Evolutionary conservation across 129 eudicot genomes (phyloP).

Genomic region (Mikania micrantha): DNA sequence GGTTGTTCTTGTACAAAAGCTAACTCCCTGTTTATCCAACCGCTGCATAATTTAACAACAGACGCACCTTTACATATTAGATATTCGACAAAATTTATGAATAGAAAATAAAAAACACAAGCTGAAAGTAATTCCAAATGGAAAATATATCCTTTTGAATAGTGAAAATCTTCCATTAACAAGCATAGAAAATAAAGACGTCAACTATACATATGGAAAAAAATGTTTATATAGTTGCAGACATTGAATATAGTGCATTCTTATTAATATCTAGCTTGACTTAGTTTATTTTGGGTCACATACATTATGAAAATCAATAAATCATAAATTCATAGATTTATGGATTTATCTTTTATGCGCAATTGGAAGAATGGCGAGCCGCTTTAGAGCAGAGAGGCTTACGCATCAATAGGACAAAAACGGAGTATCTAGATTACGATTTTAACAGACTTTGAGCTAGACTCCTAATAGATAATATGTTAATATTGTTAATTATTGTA

Average conservation of each 20-base stretch:
- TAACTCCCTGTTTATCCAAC: conserved; percentile 71
- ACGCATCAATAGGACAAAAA: too few relatives aligned
- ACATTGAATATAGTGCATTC: not conserved
- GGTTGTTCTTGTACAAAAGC: conserved; percentile 15
- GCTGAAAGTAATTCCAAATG: too few relatives aligned
- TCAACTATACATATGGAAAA: not conserved
- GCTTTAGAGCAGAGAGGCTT: too few relatives aligned
- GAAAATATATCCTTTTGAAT: not conserved
- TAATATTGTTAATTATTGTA: too few relatives aligned
- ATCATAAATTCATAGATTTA: not conserved
- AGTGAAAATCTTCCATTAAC: not conserved
- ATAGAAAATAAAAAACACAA: not conserved
- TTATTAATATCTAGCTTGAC: not conserved
- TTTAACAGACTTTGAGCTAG: too few relatives aligned
- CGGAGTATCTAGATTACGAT: too few relatives aligned
- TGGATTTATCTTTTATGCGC: too few relatives aligned
- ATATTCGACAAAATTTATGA: not conserved
- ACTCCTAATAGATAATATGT: too few relatives aligned
- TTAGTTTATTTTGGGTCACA: not conserved
- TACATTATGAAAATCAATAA: not conserved
- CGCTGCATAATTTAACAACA: conserved; percentile 35
- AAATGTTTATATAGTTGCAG: not conserved
- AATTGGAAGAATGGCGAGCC: too few relatives aligned
- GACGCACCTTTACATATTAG: not conserved
- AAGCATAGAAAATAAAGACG: not conserved